Base-by-base conservation (phyloP, 768 basidiomycete species). In the Rhizopogon rudus region DNA sequence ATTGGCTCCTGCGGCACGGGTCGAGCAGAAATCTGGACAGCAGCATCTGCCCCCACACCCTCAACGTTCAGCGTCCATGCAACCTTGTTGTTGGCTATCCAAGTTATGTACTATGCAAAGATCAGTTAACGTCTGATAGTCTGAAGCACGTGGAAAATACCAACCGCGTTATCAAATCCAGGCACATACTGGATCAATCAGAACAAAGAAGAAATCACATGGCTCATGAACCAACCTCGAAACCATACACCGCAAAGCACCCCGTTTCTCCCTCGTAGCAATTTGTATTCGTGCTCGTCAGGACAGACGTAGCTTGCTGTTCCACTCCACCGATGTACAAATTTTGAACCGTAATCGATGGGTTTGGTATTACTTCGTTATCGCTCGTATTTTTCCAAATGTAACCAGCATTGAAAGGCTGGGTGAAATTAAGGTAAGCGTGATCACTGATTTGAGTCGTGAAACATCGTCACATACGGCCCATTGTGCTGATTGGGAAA, bases 401-500 rank as follows among this genome's bases (percentile, higher is more conserved):
- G 66, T 95, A 96, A 44, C 72, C 77, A 9, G 80, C 79, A 63
- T 94, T 81, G 71, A 89, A 92, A 10, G 93, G 93, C 81, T 87
- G 57, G 52, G 52, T 42, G 16, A 43, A 31, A 35, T n/a, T 44
- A 39, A 33, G 31, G 33, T 7, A 41, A 12, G 9, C 16, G 6
- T 55, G 10, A 51, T 44, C 46, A 42, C 35, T 20, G 6, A 6
- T 40, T 41, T 25, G 39, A 50, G 46, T 44, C 44, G 44, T 53
- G 51, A 48, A 60, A 61, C n/a, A n/a, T 37, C 10, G 33, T 14
- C 12, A 78, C 86, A 65, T 58, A 87, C 87, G 60, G 82, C 87
- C 83, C 85, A 90, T 69, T 96, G 93, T 25, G 81, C 88, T 13
- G 86, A 88, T 67, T 94, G 91, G 12, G 91, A 93, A 16, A 95